Base-by-base conservation (phyloP, 805 yeast genomes). In the Ogataea glucozyma region DNA sequence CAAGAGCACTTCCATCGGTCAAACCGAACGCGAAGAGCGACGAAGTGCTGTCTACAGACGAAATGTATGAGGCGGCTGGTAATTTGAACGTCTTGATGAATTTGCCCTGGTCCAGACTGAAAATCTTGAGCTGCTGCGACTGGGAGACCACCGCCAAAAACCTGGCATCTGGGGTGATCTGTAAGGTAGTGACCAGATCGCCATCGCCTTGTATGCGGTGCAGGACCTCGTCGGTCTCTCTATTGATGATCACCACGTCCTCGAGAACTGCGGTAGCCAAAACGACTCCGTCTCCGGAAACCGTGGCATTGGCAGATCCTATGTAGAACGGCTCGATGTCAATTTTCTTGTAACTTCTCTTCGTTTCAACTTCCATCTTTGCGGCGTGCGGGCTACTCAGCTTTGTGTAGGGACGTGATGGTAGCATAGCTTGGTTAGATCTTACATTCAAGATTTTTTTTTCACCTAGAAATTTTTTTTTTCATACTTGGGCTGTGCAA, bases 11-110 rank as follows among this genome's bases (percentile, higher is more conserved):
- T 36, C 99, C 98, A 64, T 93, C 99, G 1, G 97, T 85, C 35
- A 95, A 89, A 29, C 99, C 99, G 58, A 93, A 82, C 14, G 97
- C 95, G 57, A 90, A 78, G 26, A 93, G 70, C 3, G 96, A 81
- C 2, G 95, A 83, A 0, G 97, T 88, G 3, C 76, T 61, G 63
- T 93, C 99, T 17, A 78, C 78, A 9, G 84, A 72, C 33, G 88
- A 75, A 9, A 88, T 83, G 62, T 86, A 87, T 2, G 87, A 85
- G 1, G 97, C 96, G 1, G 97, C 83, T 2, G 88, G 69, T 33
- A 85, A 60, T 59, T 78, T 83, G 66, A 75, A 73, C 12, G 71
- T 67, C 56, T 79, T 80, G 44, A 70, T 59, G 41, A 80, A 58
- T 30, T 66, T 58, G 9, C 64, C 61, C 8, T 60, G 52, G 31